These are phyloP conservation scores for Nematodospora anomalae DNA, from an alignment of 1,139 yeast genomes.

Conservation along the genomic window DNA sequence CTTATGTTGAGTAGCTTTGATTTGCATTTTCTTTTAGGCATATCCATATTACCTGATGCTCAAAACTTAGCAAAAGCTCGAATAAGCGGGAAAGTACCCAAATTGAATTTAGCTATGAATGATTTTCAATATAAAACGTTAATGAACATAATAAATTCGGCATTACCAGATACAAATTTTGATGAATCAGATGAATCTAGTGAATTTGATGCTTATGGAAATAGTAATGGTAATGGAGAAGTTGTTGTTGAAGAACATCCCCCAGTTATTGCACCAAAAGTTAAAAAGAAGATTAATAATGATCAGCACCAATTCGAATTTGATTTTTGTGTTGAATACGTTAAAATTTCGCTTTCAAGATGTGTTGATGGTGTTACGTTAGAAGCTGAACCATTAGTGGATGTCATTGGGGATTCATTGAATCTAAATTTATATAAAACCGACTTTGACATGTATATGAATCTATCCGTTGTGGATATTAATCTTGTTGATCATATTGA, in stretches of 20 bases:
- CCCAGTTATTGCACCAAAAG: slow-evolving; percentile 15
- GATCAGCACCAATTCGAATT: slow-evolving; percentile 70
- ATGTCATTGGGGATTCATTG: slow-evolving; percentile 67
- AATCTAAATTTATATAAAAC: slow-evolving; percentile 61
- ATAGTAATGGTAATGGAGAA: slow-evolving; percentile 16
- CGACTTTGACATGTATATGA: slow-evolving; percentile 61
- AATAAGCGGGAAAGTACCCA: slow-evolving; percentile 80
- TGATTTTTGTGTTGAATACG: slow-evolving; percentile 62
- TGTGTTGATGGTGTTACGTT: slow-evolving; percentile 64
- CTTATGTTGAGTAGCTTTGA: slow-evolving; percentile 75
- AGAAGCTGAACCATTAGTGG: slow-evolving; percentile 68
- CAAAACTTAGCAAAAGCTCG: slow-evolving; percentile 69
- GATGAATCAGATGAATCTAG: slow-evolving; percentile 32
- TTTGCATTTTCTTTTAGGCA: slow-evolving; percentile 69
- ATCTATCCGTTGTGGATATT: slow-evolving; percentile 62
- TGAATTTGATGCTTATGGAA: slow-evolving; percentile 38
- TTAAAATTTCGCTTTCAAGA: slow-evolving; percentile 63
- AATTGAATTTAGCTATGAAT: slow-evolving; percentile 66
- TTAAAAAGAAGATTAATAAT: slow-evolving; percentile 9
- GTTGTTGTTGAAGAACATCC: slow-evolving; percentile 24
- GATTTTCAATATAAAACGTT: slow-evolving; percentile 89
- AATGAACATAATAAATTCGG: slow-evolving; percentile 71
- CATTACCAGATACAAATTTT: slow-evolving; percentile 61
- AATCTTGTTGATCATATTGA: slow-evolving; percentile 77
- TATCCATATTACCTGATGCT: slow-evolving; percentile 84